These are phyloP conservation scores for Saccharomyces eubayanus DNA, from an alignment of 805 yeast species.

Conservation along the genomic window DNA sequence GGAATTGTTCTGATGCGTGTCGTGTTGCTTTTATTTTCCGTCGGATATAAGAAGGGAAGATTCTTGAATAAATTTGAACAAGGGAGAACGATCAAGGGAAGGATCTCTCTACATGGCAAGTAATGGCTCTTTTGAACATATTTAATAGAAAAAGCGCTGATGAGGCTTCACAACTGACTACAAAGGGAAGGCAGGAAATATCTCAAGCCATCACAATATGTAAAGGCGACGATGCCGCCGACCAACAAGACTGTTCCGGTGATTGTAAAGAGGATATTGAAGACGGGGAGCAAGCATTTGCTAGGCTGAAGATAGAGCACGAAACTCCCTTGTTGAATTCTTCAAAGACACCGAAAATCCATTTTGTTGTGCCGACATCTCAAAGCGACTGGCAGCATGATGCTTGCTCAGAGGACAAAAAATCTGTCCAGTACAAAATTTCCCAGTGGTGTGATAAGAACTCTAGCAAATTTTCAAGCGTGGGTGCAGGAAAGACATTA, in stretches of 20 bases:
- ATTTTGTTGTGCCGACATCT: slow-evolving; percentile 76
- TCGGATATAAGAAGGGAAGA: neutral
- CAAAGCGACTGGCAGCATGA: slow-evolving; percentile 78
- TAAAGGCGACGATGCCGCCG: slow-evolving; percentile 17
- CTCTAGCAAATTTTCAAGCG: slow-evolving; percentile 20
- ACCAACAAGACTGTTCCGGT: slow-evolving; percentile 14
- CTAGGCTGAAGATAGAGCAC: slow-evolving; percentile 25
- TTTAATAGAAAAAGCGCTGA: neutral
- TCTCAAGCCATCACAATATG: slow-evolving; percentile 16
- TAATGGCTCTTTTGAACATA: neutral
- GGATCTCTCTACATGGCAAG: neutral
- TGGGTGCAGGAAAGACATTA: slow-evolving; percentile 24
- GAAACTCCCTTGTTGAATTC: slow-evolving; percentile 55
- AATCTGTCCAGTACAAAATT: slow-evolving; percentile 41
- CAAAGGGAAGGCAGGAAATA: slow-evolving; percentile 11
- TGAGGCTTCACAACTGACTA: neutral
- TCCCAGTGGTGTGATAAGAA: slow-evolving; percentile 32
- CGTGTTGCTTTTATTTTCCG: neutral
- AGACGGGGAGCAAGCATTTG: slow-evolving; percentile 17
- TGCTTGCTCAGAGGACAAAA: slow-evolving; percentile 40
- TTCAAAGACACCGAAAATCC: slow-evolving; percentile 60
- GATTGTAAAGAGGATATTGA: slow-evolving; percentile 26
- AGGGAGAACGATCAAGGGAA: neutral
- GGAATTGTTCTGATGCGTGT: neutral
- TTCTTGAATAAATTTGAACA: neutral